Evolutionary conservation across 108 stramenopile genomes (phyloP).

Genomic region (Cyclostephanos invisitatus): DNA sequence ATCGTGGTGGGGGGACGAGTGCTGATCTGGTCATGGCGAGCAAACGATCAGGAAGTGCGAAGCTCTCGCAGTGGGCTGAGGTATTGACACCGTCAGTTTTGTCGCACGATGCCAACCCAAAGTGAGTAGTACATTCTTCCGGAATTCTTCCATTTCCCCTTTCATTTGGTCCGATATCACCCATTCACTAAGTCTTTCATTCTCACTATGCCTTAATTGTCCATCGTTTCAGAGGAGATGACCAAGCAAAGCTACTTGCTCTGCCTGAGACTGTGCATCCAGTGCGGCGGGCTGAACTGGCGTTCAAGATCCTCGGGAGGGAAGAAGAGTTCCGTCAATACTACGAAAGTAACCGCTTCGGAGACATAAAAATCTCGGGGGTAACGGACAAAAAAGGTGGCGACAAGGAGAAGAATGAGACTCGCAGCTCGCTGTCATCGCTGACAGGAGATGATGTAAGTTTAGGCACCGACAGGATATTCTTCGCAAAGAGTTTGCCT

Average conservation of each 20-base stretch:
- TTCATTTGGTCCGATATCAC: not conserved
- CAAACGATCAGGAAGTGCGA: conserved; percentile 39
- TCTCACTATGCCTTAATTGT: conserved; percentile 1
- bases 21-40: conserved; percentile 40
- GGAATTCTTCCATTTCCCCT: not conserved
- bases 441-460: conserved; percentile 90
- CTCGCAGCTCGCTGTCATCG: conserved; percentile 76
- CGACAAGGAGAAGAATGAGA: conserved; percentile 61
- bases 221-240: conserved; percentile 52
- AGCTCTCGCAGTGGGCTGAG: conserved; percentile 65
- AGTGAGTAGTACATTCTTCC: conserved; percentile 41
- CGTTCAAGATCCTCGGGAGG: conserved; percentile 77
- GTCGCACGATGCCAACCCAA: conserved; percentile 60
- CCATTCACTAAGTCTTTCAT: not conserved
- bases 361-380: conserved; percentile 78
- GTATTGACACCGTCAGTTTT: conserved; percentile 71
- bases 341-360: conserved; percentile 90
- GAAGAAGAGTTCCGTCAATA: conserved; percentile 86
- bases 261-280: conserved; percentile 90
- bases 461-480: conserved; percentile 84
- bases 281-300: conserved; percentile 85
- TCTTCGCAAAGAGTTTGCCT: conserved; percentile 85
- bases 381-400: conserved; percentile 44
- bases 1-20: conserved; percentile 37
- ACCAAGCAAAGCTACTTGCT: conserved; percentile 70